Percentiles rank a stretch among this genome's conserved stretches.
These are phyloP conservation scores for Trichophyton rubrum DNA, from an alignment of 2,329 filamentous ascomycete genomes.

Conservation along the genomic window DNA sequence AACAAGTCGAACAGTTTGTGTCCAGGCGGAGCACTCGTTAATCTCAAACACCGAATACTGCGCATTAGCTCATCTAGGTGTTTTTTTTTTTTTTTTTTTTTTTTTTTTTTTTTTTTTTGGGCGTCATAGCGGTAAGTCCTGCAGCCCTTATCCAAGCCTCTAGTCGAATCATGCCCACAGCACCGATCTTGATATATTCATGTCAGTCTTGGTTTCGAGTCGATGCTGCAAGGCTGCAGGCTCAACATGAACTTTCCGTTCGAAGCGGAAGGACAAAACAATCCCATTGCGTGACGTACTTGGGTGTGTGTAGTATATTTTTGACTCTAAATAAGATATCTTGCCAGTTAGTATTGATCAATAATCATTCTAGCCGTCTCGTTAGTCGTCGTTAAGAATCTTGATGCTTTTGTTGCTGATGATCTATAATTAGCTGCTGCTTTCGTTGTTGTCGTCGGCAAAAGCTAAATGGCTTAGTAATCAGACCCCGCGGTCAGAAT, in stretches of 20 bases:
- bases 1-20: not conserved
- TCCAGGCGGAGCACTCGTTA: not conserved
- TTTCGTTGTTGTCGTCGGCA: not conserved
- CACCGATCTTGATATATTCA: not conserved
- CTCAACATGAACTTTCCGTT: not conserved
- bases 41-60: not conserved
- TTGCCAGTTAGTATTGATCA: too few species aligned
- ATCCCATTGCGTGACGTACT: not conserved
- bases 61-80: not conserved
- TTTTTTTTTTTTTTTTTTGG: too few species aligned
- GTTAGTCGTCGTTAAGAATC: not conserved
- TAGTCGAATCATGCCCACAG: not conserved
- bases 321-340: not conserved
- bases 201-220: not conserved
- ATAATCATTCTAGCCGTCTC: too few species aligned
- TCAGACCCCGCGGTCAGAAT: not conserved
- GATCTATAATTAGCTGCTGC: not conserved
- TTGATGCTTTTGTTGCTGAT: not conserved
- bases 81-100: too few species aligned
- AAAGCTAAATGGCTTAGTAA: not conserved
- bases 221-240: not conserved
- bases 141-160: not conserved
- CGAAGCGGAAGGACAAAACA: not conserved
- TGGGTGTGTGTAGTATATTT: not conserved
- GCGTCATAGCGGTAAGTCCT: not conserved